Evolutionary conservation across 371 early-diverging fungal genomes (phyloP), one percentile per base, ranked within the genome.

Genomic region (Dichotomocladium elegans): DNA sequence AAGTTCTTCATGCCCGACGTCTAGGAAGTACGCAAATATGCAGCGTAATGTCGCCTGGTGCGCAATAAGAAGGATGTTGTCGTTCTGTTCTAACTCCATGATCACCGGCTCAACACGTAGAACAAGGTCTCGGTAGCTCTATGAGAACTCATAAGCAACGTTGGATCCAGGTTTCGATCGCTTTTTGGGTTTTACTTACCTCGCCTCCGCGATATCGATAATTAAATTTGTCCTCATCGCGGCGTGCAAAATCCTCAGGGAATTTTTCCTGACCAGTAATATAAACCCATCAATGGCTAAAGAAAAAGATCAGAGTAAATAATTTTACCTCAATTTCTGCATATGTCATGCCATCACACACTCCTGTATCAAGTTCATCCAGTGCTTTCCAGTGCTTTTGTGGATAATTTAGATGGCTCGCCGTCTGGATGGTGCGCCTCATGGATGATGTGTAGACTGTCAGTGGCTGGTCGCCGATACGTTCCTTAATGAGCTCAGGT

Each of bases 291-390:
- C 5, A 44, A 14, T 44, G 40, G 14, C 21, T n/a, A 15, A 4
- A 40, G 40, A 40, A 40, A n/a, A 40, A 21, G 14, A 40, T 4
- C 14, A n/a, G 5, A 25, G 24, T 3, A 27, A n/a, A n/a, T 29
- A n/a, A n/a, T 43, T 49, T 64, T 65, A 81, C 86, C 63, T 87
- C 95, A 57, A 99, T 96, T 60, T 98, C 96, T 60, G 95, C 96
- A 70, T 99, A 99, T 8, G 98, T 97, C 78, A 96, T 79, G 21
- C 95, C 97, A 71, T 99, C 99, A 76, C 99, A 99, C 10, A 94
- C 88, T 14, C 99, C 98, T 7, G 95, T 90, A 62, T 96, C 91
- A 31, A 99, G 71, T 69, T 99, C 99, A 72, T 99, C 99, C 63
- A 99, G 67, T 25, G 93, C 94, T 67, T 96, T 97, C 94, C 96